phyloP scores from a whole-genome alignment of 2,329 filamentous ascomycete genomes.

The Alternaria postmessia region DNA sequence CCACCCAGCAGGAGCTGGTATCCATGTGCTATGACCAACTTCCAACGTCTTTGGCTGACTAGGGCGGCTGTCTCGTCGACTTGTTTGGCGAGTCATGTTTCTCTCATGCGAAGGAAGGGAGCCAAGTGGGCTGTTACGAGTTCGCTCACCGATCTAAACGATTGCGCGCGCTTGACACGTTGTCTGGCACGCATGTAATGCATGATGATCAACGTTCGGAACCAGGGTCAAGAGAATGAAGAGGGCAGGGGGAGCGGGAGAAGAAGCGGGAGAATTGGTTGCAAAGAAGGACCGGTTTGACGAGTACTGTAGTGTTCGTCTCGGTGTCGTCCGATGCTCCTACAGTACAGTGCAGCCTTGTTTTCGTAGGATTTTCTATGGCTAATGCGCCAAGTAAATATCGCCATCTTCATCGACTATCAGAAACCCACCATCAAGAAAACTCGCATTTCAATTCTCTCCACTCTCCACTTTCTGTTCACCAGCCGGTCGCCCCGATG shows the following conservation, averaged over 20 bases:
- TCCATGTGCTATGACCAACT: conserved; percentile 1
- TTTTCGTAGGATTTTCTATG: neutral
- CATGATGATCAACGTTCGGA: conserved; percentile 3
- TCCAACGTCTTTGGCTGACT: conserved; percentile 2
- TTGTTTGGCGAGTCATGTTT: conserved; percentile 1
- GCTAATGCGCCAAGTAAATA: neutral
- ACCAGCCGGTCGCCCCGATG: neutral
- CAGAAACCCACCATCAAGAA: neutral
- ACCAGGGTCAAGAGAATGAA: neutral
- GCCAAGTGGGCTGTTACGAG: conserved; percentile 4
- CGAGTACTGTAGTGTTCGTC: neutral
- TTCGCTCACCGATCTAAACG: conserved; percentile 3
- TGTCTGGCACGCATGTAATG: conserved; percentile 2
- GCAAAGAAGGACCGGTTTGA: neutral
- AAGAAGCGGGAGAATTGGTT: conserved; percentile 6
- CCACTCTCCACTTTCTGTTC: neutral
- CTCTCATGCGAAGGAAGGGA: neutral
- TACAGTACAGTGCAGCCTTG: neutral
- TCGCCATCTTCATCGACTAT: neutral
- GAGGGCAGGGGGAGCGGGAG: conserved; percentile 1
- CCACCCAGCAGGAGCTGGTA: neutral
- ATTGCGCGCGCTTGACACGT: conserved; percentile 1
- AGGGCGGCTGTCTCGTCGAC: neutral
- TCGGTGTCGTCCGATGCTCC: neutral
- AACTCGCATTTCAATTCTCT: neutral